Conservation (phyloP, 2,329 filamentous ascomycete genomes). For the Scedosporium boydii region DNA sequence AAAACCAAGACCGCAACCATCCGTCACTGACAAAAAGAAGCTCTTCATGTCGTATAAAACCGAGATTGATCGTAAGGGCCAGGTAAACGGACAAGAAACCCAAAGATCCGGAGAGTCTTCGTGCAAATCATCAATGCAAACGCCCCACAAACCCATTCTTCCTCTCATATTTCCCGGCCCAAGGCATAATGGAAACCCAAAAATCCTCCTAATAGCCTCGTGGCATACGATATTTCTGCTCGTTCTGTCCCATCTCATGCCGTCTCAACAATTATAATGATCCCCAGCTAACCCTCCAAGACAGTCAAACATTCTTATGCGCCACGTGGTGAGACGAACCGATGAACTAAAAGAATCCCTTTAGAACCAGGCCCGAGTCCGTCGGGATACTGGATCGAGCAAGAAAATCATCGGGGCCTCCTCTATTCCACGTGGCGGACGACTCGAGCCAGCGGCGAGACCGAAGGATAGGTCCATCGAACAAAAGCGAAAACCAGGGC, state of each 20-base stretch:
- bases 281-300: not conserved
- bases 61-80: too few species aligned
- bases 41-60: not conserved
- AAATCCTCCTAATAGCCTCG: not conserved
- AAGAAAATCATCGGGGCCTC: not conserved
- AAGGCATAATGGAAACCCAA: not conserved
- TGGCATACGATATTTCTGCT: not conserved
- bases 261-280: not conserved
- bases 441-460: not conserved
- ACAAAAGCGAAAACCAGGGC: not conserved
- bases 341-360: not conserved
- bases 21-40: not conserved
- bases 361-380: not conserved
- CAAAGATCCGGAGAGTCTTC: not conserved
- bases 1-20: too few species aligned
- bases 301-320: not conserved
- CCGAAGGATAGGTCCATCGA: not conserved
- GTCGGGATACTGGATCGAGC: not conserved
- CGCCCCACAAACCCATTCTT: constrained; percentile 1
- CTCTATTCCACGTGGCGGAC: not conserved
- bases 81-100: not conserved
- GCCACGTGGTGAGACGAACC: not conserved
- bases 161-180: not conserved
- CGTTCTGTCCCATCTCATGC: not conserved
- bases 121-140: not conserved